Percentiles rank a stretch among this genome's conserved stretches.
Evolutionary conservation across 345 rosid genomes (phyloP).

Genomic region (Linum trigynum): DNA sequence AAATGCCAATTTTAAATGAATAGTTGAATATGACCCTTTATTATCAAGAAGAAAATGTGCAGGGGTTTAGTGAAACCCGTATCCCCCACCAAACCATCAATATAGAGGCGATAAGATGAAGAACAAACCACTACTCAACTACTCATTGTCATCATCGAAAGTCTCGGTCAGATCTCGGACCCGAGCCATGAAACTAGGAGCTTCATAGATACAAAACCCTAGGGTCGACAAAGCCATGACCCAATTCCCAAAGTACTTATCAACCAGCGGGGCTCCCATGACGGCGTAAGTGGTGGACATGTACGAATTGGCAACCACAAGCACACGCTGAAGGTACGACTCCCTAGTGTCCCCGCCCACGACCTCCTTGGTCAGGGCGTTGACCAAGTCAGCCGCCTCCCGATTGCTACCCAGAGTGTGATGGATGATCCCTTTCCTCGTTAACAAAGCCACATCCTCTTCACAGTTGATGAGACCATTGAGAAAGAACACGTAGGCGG

Average conservation of each 20-base stretch:
- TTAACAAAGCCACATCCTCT: slow-evolving; percentile 21
- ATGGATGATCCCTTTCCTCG: slow-evolving; percentile 15
- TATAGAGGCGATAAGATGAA: too few relatives aligned
- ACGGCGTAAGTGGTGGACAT: neutral
- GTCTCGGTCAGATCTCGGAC: neutral
- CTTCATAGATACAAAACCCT: neutral
- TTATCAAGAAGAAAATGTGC: too few relatives aligned
- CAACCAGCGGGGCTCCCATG: slow-evolving; percentile 15
- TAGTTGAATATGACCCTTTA: too few relatives aligned
- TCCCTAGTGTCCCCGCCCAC: slow-evolving; percentile 8
- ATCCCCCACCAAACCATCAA: too few relatives aligned
- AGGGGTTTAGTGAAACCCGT: too few relatives aligned
- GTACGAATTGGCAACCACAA: slow-evolving; percentile 10
- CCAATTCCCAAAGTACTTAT: slow-evolving; percentile 23
- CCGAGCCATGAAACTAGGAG: neutral
- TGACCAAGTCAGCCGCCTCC: slow-evolving; percentile 20
- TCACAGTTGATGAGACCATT: slow-evolving; percentile 24
- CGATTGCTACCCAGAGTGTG: slow-evolving; percentile 25
- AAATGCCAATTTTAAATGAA: too few relatives aligned
- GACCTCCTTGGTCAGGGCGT: slow-evolving; percentile 23
- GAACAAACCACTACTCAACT: neutral
- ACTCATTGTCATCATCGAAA: neutral
- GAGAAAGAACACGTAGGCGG: slow-evolving; percentile 22
- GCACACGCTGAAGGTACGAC: slow-evolving; percentile 13
- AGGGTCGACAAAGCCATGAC: slow-evolving; percentile 19